Evolutionary conservation across 2,329 filamentous ascomycete genomes (phyloP).

Genomic region (Monascus ruber): DNA sequence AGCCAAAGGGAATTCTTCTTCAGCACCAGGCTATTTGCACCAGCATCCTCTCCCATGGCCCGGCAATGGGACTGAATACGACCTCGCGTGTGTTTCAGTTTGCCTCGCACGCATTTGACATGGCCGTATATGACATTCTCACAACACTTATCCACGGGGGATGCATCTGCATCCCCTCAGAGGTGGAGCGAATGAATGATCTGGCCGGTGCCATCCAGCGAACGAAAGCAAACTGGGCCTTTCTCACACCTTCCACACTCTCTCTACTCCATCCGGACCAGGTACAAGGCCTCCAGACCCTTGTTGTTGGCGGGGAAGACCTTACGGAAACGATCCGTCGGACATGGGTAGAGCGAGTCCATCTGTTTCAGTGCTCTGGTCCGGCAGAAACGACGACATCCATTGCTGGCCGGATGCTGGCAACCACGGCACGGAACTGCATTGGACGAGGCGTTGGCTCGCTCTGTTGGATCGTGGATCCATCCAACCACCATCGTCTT

Average conservation of each 20-base stretch:
- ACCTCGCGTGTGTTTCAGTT: too few species aligned
- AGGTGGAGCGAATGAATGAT: too few species aligned
- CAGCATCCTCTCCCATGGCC: too few species aligned
- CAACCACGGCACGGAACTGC: constrained; percentile 4
- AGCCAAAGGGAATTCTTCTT: too few species aligned
- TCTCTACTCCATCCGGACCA: not conserved
- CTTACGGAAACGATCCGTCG: not conserved
- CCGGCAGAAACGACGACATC: constrained; percentile 14
- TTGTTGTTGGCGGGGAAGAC: not conserved
- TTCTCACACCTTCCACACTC: not conserved
- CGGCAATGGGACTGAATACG: too few species aligned
- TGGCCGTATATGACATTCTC: too few species aligned
- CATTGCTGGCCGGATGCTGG: constrained; percentile 4
- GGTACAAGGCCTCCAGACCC: not conserved
- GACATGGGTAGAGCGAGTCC: not conserved
- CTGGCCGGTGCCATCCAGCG: too few species aligned
- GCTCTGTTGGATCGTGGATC: constrained; percentile 12
- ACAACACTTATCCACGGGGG: too few species aligned
- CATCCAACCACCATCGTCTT: constrained; percentile 9
- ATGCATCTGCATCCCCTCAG: too few species aligned
- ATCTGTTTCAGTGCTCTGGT: constrained; percentile 3
- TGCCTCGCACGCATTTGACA: too few species aligned
- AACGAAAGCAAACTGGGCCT: too few species aligned
- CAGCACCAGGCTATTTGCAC: too few species aligned
- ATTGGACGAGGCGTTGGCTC: constrained; percentile 8